Percentiles rank a stretch among this genome's conserved stretches.
Conservation (phyloP, 306 rosid species). For the Myrica gale region DNA sequence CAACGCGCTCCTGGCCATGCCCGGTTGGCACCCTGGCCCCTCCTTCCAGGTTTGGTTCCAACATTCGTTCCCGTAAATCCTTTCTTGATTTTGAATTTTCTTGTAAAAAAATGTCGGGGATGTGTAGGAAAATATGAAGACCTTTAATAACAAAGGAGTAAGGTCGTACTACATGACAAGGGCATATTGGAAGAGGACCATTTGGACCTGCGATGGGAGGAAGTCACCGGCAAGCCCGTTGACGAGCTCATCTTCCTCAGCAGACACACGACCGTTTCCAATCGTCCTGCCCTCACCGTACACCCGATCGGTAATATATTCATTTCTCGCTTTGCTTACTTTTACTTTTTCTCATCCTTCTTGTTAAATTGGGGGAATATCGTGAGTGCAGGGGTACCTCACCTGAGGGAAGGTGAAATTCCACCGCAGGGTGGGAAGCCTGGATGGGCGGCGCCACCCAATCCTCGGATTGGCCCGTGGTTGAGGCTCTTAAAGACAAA, state of each 20-base stretch:
- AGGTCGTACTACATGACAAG: constrained; percentile 53
- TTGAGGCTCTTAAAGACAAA: constrained; percentile 63
- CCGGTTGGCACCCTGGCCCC: constrained; percentile 73
- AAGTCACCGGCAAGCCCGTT: constrained; percentile 63
- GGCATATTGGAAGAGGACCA: constrained; percentile 69
- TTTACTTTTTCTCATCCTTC: not conserved
- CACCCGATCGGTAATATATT: constrained; percentile 70
- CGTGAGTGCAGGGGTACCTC: constrained; percentile 68
- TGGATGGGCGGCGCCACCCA: constrained; percentile 86
- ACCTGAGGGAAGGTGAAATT: constrained; percentile 77
- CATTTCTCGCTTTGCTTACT: not conserved
- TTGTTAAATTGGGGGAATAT: not conserved
- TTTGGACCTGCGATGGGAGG: constrained; percentile 74
- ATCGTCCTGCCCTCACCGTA: constrained; percentile 87
- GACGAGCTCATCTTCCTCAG: constrained; percentile 79
- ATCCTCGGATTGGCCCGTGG: constrained; percentile 91
- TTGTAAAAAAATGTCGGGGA: not conserved
- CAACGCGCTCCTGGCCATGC: constrained; percentile 62
- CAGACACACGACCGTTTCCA: constrained; percentile 82
- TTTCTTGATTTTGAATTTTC: not conserved
- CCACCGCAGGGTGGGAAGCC: constrained; percentile 94
- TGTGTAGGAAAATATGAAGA: constrained; percentile 53
- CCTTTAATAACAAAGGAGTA: constrained; percentile 51
- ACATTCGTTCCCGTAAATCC: not conserved
- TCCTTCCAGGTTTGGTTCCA: constrained; percentile 47